Evolutionary conservation across 371 early-diverging fungal genomes (phyloP), one percentile per base, ranked within the genome.

Genomic region (Entomophthora muscae): DNA sequence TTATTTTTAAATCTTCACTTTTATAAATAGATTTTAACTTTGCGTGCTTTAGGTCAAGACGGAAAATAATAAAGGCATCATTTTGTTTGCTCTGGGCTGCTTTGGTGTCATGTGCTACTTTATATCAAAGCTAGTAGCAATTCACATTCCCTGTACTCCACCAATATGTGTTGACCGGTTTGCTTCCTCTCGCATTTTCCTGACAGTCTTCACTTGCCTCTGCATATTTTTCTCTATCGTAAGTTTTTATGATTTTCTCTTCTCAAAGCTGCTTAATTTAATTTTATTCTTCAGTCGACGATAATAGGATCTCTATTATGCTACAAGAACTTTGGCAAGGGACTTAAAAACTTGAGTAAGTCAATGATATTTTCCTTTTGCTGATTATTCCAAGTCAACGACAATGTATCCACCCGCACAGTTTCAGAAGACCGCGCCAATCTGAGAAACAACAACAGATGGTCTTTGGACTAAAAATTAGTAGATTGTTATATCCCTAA

Each of bases 311-410:
- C 83, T 2, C 69, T 79, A 29, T 66, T 79, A 0, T 94, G 93
- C 66, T 77, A 76, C 73, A 71, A 71, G 1, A 91, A 91, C 71
- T 94, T 94, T 72, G 85, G 85, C 33, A 81, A 84, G 57, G 95
- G 95, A 1, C 73, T 94, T 24, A 86, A 85, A 66, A 69, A 66
- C 24, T 70, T 70, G 55, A 69, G 74, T 73, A 72, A 67, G 29
- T 61, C 68, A 29, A n/a, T 63, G 1, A 17, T 52, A 52, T 52
- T 53, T 60, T 13, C 12, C 13, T 33, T 30, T n/a, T 30, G 30
- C 23, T 33, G 22, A 2, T 55, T 55, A 55, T 55, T 26, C n/a
- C 10, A 12, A 55, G 56, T 55, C 10, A 55, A 55, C 28, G 28
- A 55, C 26, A 26, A 55, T 26, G 24, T 13, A 13, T 27, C 22